Conservation (phyloP, 192 early-diverging fungal species). For the Gryganskiella cystojenkinii region DNA sequence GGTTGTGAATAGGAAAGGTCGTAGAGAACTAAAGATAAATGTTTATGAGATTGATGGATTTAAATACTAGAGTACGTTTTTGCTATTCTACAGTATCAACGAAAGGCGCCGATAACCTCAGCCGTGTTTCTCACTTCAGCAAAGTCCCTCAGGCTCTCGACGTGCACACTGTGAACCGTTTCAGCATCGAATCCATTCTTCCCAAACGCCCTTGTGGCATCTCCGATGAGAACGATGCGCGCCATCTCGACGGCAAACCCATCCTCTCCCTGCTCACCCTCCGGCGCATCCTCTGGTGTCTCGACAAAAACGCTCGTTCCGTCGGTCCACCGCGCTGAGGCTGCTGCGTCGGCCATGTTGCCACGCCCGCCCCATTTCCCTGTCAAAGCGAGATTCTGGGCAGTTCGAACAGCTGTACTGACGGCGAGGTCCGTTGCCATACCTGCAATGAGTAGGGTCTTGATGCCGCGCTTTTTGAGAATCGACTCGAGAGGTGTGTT, state of each 20-base stretch:
- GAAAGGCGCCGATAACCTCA: constrained; percentile 33
- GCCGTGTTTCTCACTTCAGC: constrained; percentile 31
- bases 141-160: constrained; percentile 30
- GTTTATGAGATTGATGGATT: too few species aligned
- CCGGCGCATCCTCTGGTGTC: constrained; percentile 22
- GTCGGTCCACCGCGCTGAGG: constrained; percentile 25
- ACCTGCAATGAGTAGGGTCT: constrained; percentile 24
- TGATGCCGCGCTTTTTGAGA: constrained; percentile 27
- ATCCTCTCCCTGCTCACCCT: constrained; percentile 26
- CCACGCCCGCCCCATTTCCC: constrained; percentile 28
- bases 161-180: constrained; percentile 25
- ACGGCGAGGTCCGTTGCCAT: constrained; percentile 25
- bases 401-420: constrained; percentile 27
- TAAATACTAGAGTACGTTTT: too few species aligned
- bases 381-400: constrained; percentile 32
- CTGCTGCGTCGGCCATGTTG: constrained; percentile 28
- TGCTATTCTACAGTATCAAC: too few species aligned
- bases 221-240: constrained; percentile 27
- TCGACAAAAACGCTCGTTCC: constrained; percentile 30
- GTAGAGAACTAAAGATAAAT: too few species aligned
- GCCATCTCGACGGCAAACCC: constrained; percentile 25
- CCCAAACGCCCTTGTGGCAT: constrained; percentile 31
- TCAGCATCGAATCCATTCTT: constrained; percentile 23
- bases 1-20: too few species aligned
- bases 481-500: constrained; percentile 31